Percentiles rank a stretch among this genome's conserved stretches.
phyloP scores from a whole-genome alignment of 345 rosid genomes.

The Eucalyptus albens region DNA sequence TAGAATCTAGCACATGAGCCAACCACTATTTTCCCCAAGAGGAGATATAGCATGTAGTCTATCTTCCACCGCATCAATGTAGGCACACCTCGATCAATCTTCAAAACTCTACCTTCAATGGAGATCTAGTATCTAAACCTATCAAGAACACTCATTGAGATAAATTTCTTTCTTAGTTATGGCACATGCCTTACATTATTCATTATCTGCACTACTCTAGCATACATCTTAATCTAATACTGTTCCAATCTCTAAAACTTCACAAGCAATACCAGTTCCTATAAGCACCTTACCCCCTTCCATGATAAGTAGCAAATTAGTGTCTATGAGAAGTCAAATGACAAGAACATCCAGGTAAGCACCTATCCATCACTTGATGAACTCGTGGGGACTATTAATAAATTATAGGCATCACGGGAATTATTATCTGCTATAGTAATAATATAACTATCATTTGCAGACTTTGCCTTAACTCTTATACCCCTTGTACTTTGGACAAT shows the following conservation, averaged over 20 bases:
- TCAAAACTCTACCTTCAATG: background rate
- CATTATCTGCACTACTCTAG: background rate
- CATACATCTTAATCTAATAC: background rate
- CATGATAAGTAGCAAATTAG: accelerated
- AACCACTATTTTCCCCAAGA: background rate
- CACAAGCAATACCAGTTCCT: background rate
- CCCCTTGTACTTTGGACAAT: background rate
- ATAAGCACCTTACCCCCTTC: background rate
- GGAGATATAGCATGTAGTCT: background rate
- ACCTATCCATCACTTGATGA: background rate
- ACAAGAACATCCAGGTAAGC: background rate
- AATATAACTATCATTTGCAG: background rate
- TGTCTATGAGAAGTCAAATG: background rate
- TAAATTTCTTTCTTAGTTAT: background rate
- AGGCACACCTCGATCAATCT: background rate
- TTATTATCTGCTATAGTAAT: background rate
- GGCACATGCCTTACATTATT: background rate
- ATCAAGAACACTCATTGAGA: background rate
- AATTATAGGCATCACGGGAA: background rate
- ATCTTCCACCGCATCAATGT: background rate
- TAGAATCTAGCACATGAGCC: background rate
- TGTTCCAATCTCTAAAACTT: background rate
- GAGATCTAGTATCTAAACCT: background rate
- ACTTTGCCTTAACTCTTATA: background rate
- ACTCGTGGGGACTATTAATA: background rate